Base-by-base conservation (phyloP, 2,329 filamentous ascomycete genomes). In the Passalora sequoiae region DNA sequence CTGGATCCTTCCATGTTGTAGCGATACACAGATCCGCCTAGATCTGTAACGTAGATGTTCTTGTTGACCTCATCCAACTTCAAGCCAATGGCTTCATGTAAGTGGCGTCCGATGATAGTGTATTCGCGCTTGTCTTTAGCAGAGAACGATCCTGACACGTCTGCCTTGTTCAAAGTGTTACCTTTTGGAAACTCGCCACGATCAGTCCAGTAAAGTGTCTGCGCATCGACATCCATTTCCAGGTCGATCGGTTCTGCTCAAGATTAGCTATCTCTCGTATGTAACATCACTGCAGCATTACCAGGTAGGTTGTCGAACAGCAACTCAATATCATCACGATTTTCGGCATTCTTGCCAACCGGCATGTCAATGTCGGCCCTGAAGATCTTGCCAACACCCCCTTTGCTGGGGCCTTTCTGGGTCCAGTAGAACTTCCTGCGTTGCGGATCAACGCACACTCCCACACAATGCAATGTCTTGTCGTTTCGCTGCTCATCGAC, bases 191-290 rank as follows among this genome's bases (percentile, higher is more conserved):
- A 24, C 13, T 81, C 78, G 4, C 78, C 79, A 0, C 78, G 66
- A 49, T 81, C 78, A 0, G 78, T 79, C 78, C 78, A 81, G 58
- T 76, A 81, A 16, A 82, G 60, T 1, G 58, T 63, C 19, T 66
- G 55, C 3, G 57, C 55, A 0, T 65, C 61, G 8, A 68, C 66
- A 10, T 80, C 74, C 1, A 80, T 53, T 22, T 78, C 75, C 0
- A 82, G 60, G 49, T 81, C 76, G 43, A 81, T 75, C 0, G 74
- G 73, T 55, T 80, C 31, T 10, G 17, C 15, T 2, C 12, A 4
- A 4, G 6, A 15, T 32, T 16, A 32, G 29, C 3, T 8, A n/a
- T 3, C 8, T 3, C 3, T 6, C 3, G 8, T 15, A 32, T 15
- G 12, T 3, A 8, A 15, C 29, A 2, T 8, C 3, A 3, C 6